Evolutionary conservation across 139 green algal genomes (phyloP).

Genomic region (Zygnema circumcarinatum): DNA sequence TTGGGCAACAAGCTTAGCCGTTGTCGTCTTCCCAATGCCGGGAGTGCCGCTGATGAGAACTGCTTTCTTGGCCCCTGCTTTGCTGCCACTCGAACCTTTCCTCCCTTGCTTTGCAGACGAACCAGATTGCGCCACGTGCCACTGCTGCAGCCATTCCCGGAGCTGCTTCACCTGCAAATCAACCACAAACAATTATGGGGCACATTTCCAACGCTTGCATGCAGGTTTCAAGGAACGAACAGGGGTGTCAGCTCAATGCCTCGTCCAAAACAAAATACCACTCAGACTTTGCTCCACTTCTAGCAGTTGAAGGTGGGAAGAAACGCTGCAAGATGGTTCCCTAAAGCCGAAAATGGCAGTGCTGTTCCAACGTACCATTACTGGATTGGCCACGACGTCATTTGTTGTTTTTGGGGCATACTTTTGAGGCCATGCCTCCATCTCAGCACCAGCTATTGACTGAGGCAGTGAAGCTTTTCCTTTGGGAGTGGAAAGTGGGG

Average conservation of each 20-base stretch:
- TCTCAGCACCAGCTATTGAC: background rate
- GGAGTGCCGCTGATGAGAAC: constrained; percentile 89
- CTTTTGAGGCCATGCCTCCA: constrained; percentile 68
- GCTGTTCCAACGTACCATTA: too few relatives aligned
- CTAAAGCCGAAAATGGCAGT: too few relatives aligned
- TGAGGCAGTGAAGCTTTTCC: background rate
- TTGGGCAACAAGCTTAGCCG: constrained; percentile 77
- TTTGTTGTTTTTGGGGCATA: constrained; percentile 76
- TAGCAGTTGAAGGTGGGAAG: too few relatives aligned
- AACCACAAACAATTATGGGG: background rate
- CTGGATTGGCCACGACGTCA: constrained; percentile 91
- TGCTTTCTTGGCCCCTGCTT: constrained; percentile 82
- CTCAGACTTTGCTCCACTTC: too few relatives aligned
- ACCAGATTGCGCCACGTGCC: constrained; percentile 73
- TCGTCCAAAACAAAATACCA: too few relatives aligned
- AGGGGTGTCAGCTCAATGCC: too few relatives aligned
- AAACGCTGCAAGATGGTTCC: too few relatives aligned
- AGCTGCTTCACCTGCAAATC: constrained; percentile 54
- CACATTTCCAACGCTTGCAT: background rate
- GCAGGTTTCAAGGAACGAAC: constrained; percentile 1
- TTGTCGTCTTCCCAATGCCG: constrained; percentile 91
- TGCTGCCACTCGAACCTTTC: constrained; percentile 40
- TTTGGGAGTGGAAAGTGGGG: background rate
- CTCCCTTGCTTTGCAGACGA: constrained; percentile 42
- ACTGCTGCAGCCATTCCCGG: constrained; percentile 75